Evolutionary conservation across 2,329 filamentous ascomycete species (phyloP), one percentile per base, ranked within the genome.

Genomic region (Teratosphaeriaceae sp.): DNA sequence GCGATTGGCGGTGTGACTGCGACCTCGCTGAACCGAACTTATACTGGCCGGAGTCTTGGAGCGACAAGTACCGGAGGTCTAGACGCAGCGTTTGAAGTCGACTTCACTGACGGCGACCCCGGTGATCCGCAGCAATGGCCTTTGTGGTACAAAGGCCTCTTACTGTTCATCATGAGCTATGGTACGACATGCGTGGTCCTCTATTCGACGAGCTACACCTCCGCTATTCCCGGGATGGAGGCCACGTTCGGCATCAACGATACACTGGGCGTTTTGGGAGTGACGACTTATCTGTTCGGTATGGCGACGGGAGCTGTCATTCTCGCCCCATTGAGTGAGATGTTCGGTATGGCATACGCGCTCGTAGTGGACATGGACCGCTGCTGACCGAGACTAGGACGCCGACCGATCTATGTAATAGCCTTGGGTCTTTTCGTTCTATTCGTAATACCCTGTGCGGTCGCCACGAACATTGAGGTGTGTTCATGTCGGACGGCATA

Each of bases 181-280:
- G 74, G 75, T 31, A 80, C 78, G 0, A 67, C 76, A 6, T 55
- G 53, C 16, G 62, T 63, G 7, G 81, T 88, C 13, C 60, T 88
- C 35, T 87, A 88, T 58, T 87, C 82, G 36, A 92, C 87, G 0
- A 82, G 78, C 40, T 94, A 92, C 60, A 88, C 86, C 1, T 78
- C 81, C 1, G 82, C 80, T 2, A 78, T 85, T 24, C 74, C 78
- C 0, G 81, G 84, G 0, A 77, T 94, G 62, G 77, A 79, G 56
- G 61, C 71, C 12, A 81, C 86, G 40, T 90, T 88, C 52, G 65
- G 72, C 27, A 70, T 79, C 15, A 73, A 68, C 12, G 71, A 77
- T 24, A 79, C 78, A 0, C 63, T 82, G n/a, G 75, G 82, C 1
- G 85, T 85, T 0, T 67, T 92, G 2, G 87, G 87, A 4, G 70